Base-by-base conservation (phyloP, 345 rosid species). In the Eucalyptus lansdowneana region DNA sequence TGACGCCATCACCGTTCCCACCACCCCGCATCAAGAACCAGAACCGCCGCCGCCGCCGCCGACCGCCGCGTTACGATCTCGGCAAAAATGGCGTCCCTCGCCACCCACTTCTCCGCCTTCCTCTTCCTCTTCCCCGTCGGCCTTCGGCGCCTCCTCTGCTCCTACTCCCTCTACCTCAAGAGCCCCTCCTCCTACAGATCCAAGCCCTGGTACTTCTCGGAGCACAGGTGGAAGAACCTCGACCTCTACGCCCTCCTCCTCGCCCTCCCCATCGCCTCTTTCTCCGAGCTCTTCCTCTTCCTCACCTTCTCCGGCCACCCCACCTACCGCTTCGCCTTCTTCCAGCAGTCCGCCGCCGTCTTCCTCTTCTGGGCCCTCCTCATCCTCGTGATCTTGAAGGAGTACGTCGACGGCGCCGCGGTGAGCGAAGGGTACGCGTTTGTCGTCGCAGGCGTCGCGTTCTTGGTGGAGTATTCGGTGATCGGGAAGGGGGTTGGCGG, bases 181-280 rank as follows among this genome's bases (percentile, higher is more conserved):
- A 92, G 90, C 92, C 94, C 97, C 83, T 93, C 96, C 89, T 90
- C 86, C 25, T 95, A 90, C 90, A 76, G 91, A 91, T 95, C 97
- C 88, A 93, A 92, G 85, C 91, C 91, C 4, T 93, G 96, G 94
- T 94, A 92, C 90, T 91, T 94, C 89, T 91, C 93, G 42, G 92
- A 91, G 29, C 90, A 91, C 80, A 92, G 89, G 89, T 89, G 90
- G 91, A 94, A 90, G 69, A 94, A 93, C 92, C 89, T 95, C 86
- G 95, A 94, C 89, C 89, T 95, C 50, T 95, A 93, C 91, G 22
- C 92, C 91, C 95, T 94, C 58, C 65, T 90, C 7, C 58, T 95
- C 37, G 92, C 94, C 81, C 95, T 95, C 50, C 97, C 96, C 31
- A 88, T 94, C 42, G 93, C 95, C 86, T 94, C 94, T 45, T 93